Base-by-base conservation (phyloP, 306 rosid species). In the Vigna reflexopilosa region DNA sequence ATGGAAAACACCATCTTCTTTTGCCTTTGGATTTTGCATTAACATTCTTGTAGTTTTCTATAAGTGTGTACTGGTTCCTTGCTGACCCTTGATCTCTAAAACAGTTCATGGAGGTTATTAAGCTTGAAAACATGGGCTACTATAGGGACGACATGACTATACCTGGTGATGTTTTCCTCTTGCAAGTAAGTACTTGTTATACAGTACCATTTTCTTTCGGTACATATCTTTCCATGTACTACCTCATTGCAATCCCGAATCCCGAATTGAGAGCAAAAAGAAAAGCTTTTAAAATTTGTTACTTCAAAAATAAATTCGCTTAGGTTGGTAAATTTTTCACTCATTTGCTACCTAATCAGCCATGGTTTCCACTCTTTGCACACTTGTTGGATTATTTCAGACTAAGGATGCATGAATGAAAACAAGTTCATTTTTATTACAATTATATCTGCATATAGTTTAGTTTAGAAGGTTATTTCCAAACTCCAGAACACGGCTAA, bases 51-150 rank as follows among this genome's bases (percentile, higher is more conserved):
- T 30, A 22, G 64, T 73, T 57, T 71, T 70, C 48, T 42, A 9
- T 72, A 17, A 45, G 14, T 74, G 3, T 15, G n/a, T 36, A 52
- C 67, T 67, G 24, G 11, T 15, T 45, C 15, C 19, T 58, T 82
- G 40, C 75, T 77, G 40, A 64, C 70, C 52, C n/a, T 81, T 84
- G 47, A 52, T 49, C 47, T 52, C 65, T 71, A 10, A 67, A 86
- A 84, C 93, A 95, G 99, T 95, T 93, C 79, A 87, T 95, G 97
- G 99, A 95, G 86, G 96, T 95, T 73, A 90, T 95, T 19, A 95
- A 93, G 91, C 89, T 93, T 66, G 99, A 95, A 81, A 93, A 89
- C 84, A 86, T 95, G 96, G 91, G 98, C 56, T 94, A 91, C 75
- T 95, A 93, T 80, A 88, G 94, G 48, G 99, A 95, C 2, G 99